A percentile compares a stretch with the other conserved stretches of the same genome.
Evolutionary conservation across 2,329 filamentous ascomycete genomes (phyloP).

Genomic region (Cladosporium sphaerospermum): DNA sequence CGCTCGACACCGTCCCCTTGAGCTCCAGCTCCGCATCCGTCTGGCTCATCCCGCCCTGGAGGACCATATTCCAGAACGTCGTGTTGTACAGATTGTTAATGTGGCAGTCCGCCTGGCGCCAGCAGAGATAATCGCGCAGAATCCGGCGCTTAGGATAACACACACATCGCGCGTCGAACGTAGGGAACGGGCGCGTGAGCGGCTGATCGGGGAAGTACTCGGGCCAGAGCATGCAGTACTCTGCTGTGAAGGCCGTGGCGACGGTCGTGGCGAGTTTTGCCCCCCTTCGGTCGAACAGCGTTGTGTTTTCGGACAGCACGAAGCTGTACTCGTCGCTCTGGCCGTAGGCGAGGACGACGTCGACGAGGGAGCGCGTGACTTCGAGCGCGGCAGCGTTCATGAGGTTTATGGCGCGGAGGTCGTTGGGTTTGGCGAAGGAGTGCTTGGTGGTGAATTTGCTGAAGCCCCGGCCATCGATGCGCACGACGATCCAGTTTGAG

Average conservation of each 20-base stretch:
- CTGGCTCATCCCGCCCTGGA: conserved; percentile 66
- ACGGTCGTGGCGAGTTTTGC: conserved; percentile 90
- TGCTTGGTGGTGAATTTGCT: conserved; percentile 63
- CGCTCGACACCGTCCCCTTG: conserved; percentile 71
- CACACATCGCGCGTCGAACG: conserved; percentile 88
- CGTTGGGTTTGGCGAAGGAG: conserved; percentile 86
- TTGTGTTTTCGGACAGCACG: conserved; percentile 54
- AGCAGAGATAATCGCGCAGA: conserved; percentile 89
- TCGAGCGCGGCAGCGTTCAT: conserved; percentile 92
- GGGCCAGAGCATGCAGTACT: conserved; percentile 79
- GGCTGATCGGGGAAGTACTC: conserved; percentile 65
- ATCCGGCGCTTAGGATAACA: conserved; percentile 79
- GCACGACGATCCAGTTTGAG: conserved; percentile 92
- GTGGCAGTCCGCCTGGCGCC: conserved; percentile 95
- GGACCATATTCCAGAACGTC: conserved; percentile 85
- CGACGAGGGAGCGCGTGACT: conserved; percentile 75
- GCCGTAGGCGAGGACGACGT: conserved; percentile 83
- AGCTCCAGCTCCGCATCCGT: conserved; percentile 76
- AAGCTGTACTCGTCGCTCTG: conserved; percentile 91
- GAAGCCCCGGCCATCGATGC: conserved; percentile 90
- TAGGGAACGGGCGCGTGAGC: conserved; percentile 69
- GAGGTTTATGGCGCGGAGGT: conserved; percentile 75
- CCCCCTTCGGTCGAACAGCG: conserved; percentile 76
- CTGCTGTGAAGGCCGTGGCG: conserved; percentile 86
- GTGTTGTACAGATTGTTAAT: conserved; percentile 99